Percentiles rank a stretch among this genome's conserved stretches.
Evolutionary conservation across 371 early-diverging fungal genomes (phyloP).

Genomic region (Haplosporangium sp.): DNA sequence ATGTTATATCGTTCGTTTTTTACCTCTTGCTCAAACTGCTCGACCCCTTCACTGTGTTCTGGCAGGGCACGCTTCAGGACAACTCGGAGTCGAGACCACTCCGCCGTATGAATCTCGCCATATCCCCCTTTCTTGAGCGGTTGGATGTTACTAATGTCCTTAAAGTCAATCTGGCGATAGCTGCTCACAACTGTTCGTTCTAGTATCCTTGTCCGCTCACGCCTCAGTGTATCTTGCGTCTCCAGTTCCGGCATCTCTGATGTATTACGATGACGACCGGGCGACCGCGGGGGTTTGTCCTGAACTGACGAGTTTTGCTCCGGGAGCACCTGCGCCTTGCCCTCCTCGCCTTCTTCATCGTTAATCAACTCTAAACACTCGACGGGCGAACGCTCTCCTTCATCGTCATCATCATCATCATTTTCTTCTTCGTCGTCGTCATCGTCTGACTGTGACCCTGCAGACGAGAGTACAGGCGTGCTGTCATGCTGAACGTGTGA

Average conservation of each 20-base stretch:
- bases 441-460: conserved; percentile 44
- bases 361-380: conserved; percentile 16
- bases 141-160: conserved; percentile 35
- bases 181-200: conserved; percentile 32
- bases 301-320: not conserved
- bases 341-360: conserved; percentile 17
- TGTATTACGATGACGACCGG: not conserved
- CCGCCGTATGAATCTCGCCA: conserved; percentile 51
- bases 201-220: conserved; percentile 47
- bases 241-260: conserved; percentile 28
- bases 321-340: not conserved
- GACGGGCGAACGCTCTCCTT: conserved; percentile 21
- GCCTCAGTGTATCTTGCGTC: conserved; percentile 43
- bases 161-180: conserved; percentile 35
- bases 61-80: conserved; percentile 44
- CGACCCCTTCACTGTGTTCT: conserved; percentile 28
- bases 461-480: conserved; percentile 35
- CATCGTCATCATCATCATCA: too few relatives aligned
- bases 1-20: not conserved
- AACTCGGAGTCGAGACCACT: conserved; percentile 52
- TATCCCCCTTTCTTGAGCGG: conserved; percentile 47
- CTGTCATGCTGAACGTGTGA: conserved; percentile 23
- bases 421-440: conserved; percentile 31
- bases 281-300: too few relatives aligned
- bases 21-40: conserved; percentile 54